These are phyloP conservation scores for Aspergillus sp. DNA, from an alignment of 2,329 filamentous ascomycete genomes.

Conservation along the genomic window DNA sequence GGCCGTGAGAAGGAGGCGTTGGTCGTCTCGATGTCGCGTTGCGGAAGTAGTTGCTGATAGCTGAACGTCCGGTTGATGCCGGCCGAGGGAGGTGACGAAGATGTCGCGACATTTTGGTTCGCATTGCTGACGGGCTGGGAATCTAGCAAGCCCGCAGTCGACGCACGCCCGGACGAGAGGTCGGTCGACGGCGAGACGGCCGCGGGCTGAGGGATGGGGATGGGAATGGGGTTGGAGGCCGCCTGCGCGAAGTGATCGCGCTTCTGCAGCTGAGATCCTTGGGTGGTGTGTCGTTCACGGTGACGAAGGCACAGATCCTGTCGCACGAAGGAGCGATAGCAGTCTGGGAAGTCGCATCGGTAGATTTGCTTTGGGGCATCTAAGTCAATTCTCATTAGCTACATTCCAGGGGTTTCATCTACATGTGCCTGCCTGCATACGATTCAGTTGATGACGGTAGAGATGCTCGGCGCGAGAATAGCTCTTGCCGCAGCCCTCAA, in stretches of 20 bases:
- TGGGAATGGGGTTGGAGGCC: slow-evolving; percentile 18
- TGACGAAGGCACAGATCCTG: slow-evolving; percentile 89
- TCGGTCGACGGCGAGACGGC: slow-evolving; percentile 12
- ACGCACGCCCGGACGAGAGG: not conserved
- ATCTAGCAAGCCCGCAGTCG: not conserved
- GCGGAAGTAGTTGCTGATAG: slow-evolving; percentile 28
- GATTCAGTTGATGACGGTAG: slow-evolving; percentile 94
- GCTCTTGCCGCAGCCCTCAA: slow-evolving; percentile 87
- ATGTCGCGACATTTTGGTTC: slow-evolving; percentile 21
- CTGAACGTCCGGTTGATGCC: slow-evolving; percentile 19
- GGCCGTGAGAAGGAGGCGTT: slow-evolving; percentile 28
- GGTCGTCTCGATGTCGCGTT: slow-evolving; percentile 20
- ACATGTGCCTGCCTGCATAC: slow-evolving; percentile 44
- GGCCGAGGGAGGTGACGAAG: slow-evolving; percentile 30
- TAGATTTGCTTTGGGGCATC: slow-evolving; percentile 95
- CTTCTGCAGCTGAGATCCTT: slow-evolving; percentile 52
- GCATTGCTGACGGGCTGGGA: not conserved
- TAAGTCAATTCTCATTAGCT: slow-evolving; percentile 31
- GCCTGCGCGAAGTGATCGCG: slow-evolving; percentile 46
- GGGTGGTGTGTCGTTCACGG: slow-evolving; percentile 73
- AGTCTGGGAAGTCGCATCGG: slow-evolving; percentile 87
- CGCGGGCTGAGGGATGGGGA: slow-evolving; percentile 10
- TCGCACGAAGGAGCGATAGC: slow-evolving; percentile 84
- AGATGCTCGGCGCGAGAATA: slow-evolving; percentile 96
- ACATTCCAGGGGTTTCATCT: not conserved